Evolutionary conservation across 805 yeast species (phyloP).

Genomic region (Limtongia smithiae): DNA sequence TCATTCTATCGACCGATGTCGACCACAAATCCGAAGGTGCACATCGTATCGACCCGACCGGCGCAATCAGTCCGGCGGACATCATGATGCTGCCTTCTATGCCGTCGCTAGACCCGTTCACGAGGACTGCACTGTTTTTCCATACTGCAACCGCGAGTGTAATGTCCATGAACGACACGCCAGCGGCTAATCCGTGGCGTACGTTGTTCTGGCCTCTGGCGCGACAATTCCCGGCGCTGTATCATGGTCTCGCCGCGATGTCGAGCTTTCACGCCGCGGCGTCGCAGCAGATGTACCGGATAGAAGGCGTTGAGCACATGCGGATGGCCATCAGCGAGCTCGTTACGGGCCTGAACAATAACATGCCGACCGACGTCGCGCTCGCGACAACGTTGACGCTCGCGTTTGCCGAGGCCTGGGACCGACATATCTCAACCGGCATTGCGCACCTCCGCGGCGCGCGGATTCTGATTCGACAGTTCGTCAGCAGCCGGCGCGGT

Average conservation of each 20-base stretch:
- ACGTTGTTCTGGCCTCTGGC: slow-evolving; percentile 56
- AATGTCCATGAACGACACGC: slow-evolving; percentile 63
- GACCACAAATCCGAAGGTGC: not conserved
- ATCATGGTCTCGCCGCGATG: slow-evolving; percentile 64
- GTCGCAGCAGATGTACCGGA: slow-evolving; percentile 41
- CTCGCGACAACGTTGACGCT: slow-evolving; percentile 60
- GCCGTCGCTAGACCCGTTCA: slow-evolving; percentile 21
- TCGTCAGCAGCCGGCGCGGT: slow-evolving; percentile 16
- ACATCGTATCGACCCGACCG: slow-evolving; percentile 16
- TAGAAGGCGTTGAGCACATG: slow-evolving; percentile 57
- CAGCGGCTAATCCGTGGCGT: slow-evolving; percentile 69
- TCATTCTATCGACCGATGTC: not conserved
- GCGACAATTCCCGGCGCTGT: slow-evolving; percentile 51
- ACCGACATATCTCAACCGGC: slow-evolving; percentile 62
- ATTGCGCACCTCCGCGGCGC: slow-evolving; percentile 69
- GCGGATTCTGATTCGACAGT: slow-evolving; percentile 48
- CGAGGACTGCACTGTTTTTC: slow-evolving; percentile 38
- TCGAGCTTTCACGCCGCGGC: slow-evolving; percentile 57
- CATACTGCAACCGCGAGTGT: slow-evolving; percentile 50
- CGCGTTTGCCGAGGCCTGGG: slow-evolving; percentile 68
- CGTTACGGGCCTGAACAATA: slow-evolving; percentile 51
- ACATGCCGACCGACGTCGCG: slow-evolving; percentile 58
- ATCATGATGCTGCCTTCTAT: slow-evolving; percentile 17
- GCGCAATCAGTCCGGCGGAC: slow-evolving; percentile 13
- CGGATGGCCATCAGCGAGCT: slow-evolving; percentile 55